Evolutionary conservation across 2,329 filamentous ascomycete species (phyloP).

Genomic region (Trichoderma lentiforme): DNA sequence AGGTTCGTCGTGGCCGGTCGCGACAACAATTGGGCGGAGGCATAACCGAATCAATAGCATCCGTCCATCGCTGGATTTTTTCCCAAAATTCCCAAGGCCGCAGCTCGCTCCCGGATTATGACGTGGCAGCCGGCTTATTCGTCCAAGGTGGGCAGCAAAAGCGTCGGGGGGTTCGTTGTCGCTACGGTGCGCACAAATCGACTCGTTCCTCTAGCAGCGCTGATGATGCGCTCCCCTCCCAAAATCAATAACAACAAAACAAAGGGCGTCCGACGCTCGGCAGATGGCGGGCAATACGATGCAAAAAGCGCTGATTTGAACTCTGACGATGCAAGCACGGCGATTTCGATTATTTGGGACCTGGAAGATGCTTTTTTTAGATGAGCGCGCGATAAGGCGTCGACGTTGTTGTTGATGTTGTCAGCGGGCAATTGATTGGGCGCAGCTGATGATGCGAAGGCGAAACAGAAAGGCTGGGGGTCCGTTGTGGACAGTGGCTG

Average conservation of each 20-base stretch:
- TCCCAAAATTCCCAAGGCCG: slow-evolving; percentile 4
- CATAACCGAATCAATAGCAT: slow-evolving; percentile 24
- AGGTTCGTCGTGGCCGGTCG: slow-evolving; percentile 18
- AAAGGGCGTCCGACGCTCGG: not conserved
- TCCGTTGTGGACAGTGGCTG: slow-evolving; percentile 18
- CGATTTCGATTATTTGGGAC: not conserved
- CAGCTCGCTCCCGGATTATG: slow-evolving; percentile 7
- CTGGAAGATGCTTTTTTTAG: slow-evolving; percentile 4
- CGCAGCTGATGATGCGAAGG: slow-evolving; percentile 5
- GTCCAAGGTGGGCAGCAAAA: slow-evolving; percentile 4
- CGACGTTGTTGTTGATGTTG: slow-evolving; percentile 10
- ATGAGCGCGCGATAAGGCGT: not conserved
- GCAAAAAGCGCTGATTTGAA: not conserved
- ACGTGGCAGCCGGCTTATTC: slow-evolving; percentile 16
- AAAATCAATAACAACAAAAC: not conserved
- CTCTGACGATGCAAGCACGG: slow-evolving; percentile 2
- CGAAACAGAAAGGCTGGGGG: slow-evolving; percentile 20
- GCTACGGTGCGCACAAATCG: slow-evolving; percentile 12
- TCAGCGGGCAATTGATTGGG: slow-evolving; percentile 14
- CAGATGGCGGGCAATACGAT: not conserved
- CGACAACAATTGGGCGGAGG: slow-evolving; percentile 22
- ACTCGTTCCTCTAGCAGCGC: not conserved
- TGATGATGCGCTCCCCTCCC: slow-evolving; percentile 1
- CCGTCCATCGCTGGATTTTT: not conserved
- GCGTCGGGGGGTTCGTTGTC: slow-evolving; percentile 3